Evolutionary conservation across 495 filamentous ascomycete species (phyloP).

Genomic region (Amphirosellinia nigrospora): DNA sequence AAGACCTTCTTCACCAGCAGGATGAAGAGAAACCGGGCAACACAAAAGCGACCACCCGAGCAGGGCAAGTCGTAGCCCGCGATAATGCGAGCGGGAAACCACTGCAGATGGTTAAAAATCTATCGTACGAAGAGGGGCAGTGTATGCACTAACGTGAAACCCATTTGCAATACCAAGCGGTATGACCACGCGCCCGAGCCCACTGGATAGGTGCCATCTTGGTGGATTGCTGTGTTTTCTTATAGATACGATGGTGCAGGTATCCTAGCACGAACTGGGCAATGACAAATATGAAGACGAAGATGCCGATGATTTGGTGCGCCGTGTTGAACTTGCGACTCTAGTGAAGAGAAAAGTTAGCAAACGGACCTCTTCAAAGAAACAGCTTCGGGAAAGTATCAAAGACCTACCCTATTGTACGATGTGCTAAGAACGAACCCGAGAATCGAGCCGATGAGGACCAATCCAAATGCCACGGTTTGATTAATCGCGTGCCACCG

Average conservation of each 20-base stretch:
- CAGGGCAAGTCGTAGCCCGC: conserved; percentile 42
- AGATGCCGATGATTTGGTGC: conserved; percentile 66
- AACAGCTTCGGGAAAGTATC: background rate
- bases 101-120: conserved; percentile 26
- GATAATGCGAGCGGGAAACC: conserved; percentile 50
- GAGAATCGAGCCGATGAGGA: conserved; percentile 53
- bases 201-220: conserved; percentile 54
- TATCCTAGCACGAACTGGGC: conserved; percentile 56
- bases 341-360: conserved; percentile 34
- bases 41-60: conserved; percentile 41
- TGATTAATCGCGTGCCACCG: conserved; percentile 58
- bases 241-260: conserved; percentile 56
- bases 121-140: background rate
- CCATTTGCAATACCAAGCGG: conserved; percentile 57
- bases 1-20: conserved; percentile 31
- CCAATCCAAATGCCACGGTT: conserved; percentile 48
- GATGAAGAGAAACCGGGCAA: conserved; percentile 36
- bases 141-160: conserved; percentile 49
- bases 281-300: conserved; percentile 55
- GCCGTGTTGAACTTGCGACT: conserved; percentile 57
- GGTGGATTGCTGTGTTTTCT: conserved; percentile 48
- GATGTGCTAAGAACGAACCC: conserved; percentile 56
- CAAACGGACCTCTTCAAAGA: background rate
- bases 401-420: conserved; percentile 56
- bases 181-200: conserved; percentile 59